phyloP scores from a whole-genome alignment of 768 basidiomycete genomes.

The Xanthoconium purpureum region DNA sequence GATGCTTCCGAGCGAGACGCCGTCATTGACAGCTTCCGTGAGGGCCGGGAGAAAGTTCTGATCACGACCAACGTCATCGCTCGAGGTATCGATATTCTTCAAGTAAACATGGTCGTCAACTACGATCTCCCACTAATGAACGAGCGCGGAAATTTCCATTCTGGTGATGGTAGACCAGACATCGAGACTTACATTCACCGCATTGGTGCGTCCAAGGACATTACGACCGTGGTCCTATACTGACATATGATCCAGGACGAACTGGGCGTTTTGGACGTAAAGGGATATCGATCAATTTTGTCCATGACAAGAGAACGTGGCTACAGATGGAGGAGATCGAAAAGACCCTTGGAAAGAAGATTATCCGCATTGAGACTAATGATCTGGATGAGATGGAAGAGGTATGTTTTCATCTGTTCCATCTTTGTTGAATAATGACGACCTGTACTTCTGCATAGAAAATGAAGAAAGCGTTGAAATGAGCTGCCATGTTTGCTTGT shows the following conservation, averaged over 20 bases:
- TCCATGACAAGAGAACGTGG: constrained; percentile 87
- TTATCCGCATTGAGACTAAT: constrained; percentile 82
- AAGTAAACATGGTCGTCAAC: constrained; percentile 99
- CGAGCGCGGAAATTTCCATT: constrained; percentile 49
- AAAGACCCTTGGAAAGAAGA: constrained; percentile 69
- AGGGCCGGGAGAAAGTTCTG: constrained; percentile 93
- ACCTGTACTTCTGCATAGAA: constrained; percentile 41
- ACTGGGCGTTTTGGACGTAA: constrained; percentile 98
- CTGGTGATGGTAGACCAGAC: constrained; percentile 66
- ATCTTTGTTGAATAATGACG: background rate
- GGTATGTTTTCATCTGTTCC: constrained; percentile 42
- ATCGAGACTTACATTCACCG: constrained; percentile 98
- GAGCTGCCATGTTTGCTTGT: background rate
- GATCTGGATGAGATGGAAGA: constrained; percentile 95
- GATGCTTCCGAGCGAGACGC: constrained; percentile 85
- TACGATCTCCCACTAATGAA: constrained; percentile 91
- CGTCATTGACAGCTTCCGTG: constrained; percentile 92
- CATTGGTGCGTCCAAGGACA: constrained; percentile 61
- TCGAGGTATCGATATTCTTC: constrained; percentile 95
- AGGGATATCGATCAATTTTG: constrained; percentile 97
- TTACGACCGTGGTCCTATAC: background rate
- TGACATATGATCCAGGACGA: constrained; percentile 57
- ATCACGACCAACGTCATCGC: constrained; percentile 99
- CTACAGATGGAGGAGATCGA: constrained; percentile 89
- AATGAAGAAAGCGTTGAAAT: constrained; percentile 82